Evolutionary conservation across 2,329 filamentous ascomycete genomes (phyloP), one percentile per base, ranked within the genome.

Genomic region (Fusarium subglutinans): DNA sequence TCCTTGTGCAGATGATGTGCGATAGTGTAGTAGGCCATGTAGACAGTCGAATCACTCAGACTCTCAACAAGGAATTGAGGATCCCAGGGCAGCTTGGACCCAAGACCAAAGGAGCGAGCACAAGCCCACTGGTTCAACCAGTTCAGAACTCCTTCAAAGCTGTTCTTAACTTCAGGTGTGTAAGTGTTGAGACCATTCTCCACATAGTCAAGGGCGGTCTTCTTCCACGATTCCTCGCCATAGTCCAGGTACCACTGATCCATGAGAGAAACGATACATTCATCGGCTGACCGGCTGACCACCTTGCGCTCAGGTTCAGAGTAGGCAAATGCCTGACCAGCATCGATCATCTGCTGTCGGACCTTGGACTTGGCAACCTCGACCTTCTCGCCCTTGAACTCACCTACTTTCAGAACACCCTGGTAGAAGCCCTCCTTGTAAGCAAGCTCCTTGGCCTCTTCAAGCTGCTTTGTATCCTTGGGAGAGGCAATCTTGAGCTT

Each of bases 161-260:
- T 90, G 81, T 95, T 90, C 83, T 91, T 92, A 55, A 94, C 92
- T 80, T 95, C 93, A 38, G 86, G 82, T n/a, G 88, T 90, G 84
- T 93, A 98, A 13, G 93, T 94, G 83, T 98, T 93, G 70, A 98
- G 85, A 37, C 89, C 90, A 72, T 89, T 89, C 68, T 90, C 89
- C 53, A 97, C 90, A 80, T 93, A 92, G 75, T 92, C 88, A 61
- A 95, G 86, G 20, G 93, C 94, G 48, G 89, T 87, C 72, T 93
- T 85, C 80, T 93, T 93, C 96, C 96, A 98, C 56, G 92, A 89
- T 48, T 94, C 94, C 84, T 95, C 93, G 71, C 96, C 96, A 80
- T 99, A 99, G 84, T 98, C 96, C 78, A 99, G 87, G 85, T 97
- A 99, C 95, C 96, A 99, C 84, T 99, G 96, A 78, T 98, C 96